Evolutionary conservation across 352 stramenopile species (phyloP).

Genomic region (Thraustotheca clavata): DNA sequence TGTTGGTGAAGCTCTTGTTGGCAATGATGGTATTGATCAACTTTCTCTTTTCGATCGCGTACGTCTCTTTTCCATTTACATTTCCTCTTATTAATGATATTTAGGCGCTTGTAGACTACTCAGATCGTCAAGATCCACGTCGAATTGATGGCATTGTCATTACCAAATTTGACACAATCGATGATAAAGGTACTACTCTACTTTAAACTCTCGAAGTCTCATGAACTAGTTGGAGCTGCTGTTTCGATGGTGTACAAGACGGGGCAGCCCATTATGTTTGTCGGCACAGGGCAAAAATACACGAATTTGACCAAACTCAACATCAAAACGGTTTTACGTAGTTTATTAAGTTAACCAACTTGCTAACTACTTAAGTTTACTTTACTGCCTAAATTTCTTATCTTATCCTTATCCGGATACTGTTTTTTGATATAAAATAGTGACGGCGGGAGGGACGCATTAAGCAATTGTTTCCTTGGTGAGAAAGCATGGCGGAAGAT

Average conservation of each 20-base stretch:
- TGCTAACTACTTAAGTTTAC: no score
- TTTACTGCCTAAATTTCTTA: no score
- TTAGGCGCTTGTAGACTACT: conserved; percentile 84
- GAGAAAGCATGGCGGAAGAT: no score
- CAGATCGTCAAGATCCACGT: conserved; percentile 74
- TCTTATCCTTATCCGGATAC: no score
- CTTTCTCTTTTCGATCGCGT: conserved; percentile 92
- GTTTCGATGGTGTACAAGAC: conserved; percentile 99
- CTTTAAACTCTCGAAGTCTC: background rate
- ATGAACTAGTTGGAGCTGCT: conserved; percentile 91
- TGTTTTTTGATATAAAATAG: no score
- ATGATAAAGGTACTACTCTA: conserved; percentile 86
- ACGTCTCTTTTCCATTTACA: conserved; percentile 21
- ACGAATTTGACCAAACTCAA: conserved; percentile 98
- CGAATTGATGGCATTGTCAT: conserved; percentile 98
- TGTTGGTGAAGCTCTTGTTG: conserved; percentile 98
- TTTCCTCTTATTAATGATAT: conserved; percentile 9
- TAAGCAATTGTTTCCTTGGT: background rate
- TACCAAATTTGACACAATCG: conserved; percentile 99
- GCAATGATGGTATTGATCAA: conserved; percentile 98
- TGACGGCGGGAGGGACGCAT: background rate
- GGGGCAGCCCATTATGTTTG: conserved; percentile 97
- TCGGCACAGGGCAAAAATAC: conserved; percentile 99
- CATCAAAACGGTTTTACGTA: conserved; percentile 92
- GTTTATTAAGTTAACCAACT: conserved; percentile 85